phyloP scores from a whole-genome alignment of 2,329 filamentous ascomycete genomes.

The Claviceps pazoutovae region DNA sequence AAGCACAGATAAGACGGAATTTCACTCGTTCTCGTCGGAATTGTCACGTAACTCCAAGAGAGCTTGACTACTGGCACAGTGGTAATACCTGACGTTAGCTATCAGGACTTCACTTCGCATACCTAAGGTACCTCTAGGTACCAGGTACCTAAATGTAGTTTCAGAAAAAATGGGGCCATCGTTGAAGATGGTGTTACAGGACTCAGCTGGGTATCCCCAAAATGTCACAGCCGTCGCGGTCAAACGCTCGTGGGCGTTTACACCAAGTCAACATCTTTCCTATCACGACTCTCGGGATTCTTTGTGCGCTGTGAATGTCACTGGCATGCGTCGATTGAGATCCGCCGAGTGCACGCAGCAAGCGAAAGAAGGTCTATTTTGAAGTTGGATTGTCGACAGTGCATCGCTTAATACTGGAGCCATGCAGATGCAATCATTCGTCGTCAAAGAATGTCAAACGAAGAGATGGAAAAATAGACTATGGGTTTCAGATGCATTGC shows the following conservation, averaged over 20 bases:
- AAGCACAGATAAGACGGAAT: background rate
- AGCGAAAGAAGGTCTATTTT: background rate
- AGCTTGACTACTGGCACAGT: background rate
- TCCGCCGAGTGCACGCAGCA: background rate
- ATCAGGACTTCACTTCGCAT: too few relatives aligned
- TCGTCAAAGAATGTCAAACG: conserved; percentile 3
- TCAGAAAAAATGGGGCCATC: too few relatives aligned
- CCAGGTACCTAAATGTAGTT: too few relatives aligned
- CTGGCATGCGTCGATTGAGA: background rate
- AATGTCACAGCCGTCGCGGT: background rate
- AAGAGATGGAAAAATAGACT: background rate
- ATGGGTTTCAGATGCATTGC: conserved; percentile 5
- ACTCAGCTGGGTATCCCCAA: background rate
- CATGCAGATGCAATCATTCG: background rate
- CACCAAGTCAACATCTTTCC: background rate
- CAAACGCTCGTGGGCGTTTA: background rate
- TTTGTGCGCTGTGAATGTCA: background rate
- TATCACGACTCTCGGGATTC: background rate
- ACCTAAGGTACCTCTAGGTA: too few relatives aligned
- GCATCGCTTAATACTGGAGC: background rate
- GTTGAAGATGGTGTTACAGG: too few relatives aligned
- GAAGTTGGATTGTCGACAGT: background rate
- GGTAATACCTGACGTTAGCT: too few relatives aligned
- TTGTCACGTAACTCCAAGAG: background rate
- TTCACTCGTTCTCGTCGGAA: background rate